These are phyloP conservation scores for Saturnispora ahearnii DNA, from an alignment of 805 yeast species.

Conservation along the genomic window DNA sequence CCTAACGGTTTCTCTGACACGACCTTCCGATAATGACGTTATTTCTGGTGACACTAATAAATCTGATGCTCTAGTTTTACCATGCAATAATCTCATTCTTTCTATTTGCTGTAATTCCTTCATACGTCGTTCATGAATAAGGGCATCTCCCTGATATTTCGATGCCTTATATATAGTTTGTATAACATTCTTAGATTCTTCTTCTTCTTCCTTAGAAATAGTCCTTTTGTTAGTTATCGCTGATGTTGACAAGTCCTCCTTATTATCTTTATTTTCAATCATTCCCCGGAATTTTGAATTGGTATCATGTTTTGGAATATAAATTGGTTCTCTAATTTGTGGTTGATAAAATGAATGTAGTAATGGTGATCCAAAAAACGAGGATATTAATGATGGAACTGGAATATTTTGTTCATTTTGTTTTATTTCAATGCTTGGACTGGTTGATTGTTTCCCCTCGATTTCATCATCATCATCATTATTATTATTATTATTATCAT, in stretches of 20 bases:
- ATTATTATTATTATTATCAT: neutral
- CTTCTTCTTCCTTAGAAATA: neutral
- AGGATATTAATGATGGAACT: slow-evolving; percentile 1
- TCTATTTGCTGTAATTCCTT: slow-evolving; percentile 7
- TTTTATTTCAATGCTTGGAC: neutral
- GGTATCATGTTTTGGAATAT: slow-evolving; percentile 9
- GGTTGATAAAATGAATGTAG: slow-evolving; percentile 21
- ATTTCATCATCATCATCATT: neutral
- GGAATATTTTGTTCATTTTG: neutral
- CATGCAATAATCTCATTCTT: slow-evolving; percentile 1
- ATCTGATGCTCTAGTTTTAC: neutral
- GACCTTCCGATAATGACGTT: slow-evolving; percentile 17
- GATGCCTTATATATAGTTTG: slow-evolving; percentile 3
- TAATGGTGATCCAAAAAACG: slow-evolving; percentile 12
- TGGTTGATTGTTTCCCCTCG: neutral
- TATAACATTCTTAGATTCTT: slow-evolving; percentile 3
- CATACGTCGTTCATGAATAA: slow-evolving; percentile 6
- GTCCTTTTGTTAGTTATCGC: neutral
- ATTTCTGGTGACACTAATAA: slow-evolving; percentile 16
- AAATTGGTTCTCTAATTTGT: slow-evolving; percentile 19
- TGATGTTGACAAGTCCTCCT: neutral
- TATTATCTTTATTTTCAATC: neutral
- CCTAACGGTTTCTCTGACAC: slow-evolving; percentile 22
- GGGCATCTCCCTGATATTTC: slow-evolving; percentile 4
- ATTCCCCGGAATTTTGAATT: neutral